A percentile compares a stretch with the other conserved stretches of the same genome.
phyloP scores from a whole-genome alignment of 2,329 filamentous ascomycete genomes.

The Scytalidium lignicola region DNA sequence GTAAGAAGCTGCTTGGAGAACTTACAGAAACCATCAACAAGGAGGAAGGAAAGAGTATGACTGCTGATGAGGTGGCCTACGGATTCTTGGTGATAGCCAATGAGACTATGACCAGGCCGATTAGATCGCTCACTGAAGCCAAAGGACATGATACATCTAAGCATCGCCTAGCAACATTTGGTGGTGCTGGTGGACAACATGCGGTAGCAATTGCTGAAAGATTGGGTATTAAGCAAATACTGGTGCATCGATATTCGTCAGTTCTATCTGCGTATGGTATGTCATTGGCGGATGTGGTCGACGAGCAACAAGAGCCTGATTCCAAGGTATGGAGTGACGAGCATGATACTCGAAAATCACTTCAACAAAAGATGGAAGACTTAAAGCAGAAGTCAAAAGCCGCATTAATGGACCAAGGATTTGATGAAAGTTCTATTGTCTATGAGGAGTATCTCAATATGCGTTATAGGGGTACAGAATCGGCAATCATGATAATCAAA shows the following conservation, averaged over 20 bases:
- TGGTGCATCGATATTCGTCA: conserved; percentile 83
- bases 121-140: conserved; percentile 84
- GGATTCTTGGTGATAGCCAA: conserved; percentile 89
- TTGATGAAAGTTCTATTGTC: conserved; percentile 65
- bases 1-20: conserved; percentile 68
- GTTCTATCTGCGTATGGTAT: conserved; percentile 89
- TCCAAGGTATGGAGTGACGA: conserved; percentile 57
- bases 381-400: conserved; percentile 70
- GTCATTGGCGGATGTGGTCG: conserved; percentile 88
- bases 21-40: conserved; percentile 72
- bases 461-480: conserved; percentile 86
- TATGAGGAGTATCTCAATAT: conserved; percentile 95
- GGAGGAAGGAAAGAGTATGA: conserved; percentile 68
- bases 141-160: conserved; percentile 88
- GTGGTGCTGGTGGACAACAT: conserved; percentile 86
- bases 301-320: conserved; percentile 79
- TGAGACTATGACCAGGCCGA: conserved; percentile 86
- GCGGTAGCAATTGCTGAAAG: conserved; percentile 86
- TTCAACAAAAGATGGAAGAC: conserved; percentile 71
- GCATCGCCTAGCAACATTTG: conserved; percentile 87
- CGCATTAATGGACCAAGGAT: conserved; percentile 71
- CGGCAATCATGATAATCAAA: conserved; percentile 82
- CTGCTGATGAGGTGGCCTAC: conserved; percentile 77
- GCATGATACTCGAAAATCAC: conserved; percentile 51
- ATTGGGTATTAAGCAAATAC: conserved; percentile 77